Base-by-base conservation (phyloP, 352 stramenopile genomes). In the Globisporangium nunn region DNA sequence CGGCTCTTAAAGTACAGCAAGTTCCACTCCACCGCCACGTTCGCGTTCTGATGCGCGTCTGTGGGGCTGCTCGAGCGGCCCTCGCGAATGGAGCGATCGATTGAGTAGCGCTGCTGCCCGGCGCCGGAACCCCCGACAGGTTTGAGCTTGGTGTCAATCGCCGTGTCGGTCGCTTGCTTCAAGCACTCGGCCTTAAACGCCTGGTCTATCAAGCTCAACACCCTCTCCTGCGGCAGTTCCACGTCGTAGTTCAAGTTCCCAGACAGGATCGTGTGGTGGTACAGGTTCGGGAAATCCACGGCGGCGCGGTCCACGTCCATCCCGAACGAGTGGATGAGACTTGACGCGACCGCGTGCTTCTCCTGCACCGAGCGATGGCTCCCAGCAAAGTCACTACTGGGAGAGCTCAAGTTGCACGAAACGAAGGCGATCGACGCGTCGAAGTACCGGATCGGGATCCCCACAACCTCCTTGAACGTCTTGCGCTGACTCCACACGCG, bases 381-480 rank as follows among this genome's bases (percentile, higher is more conserved):
- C 28, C 77, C 28, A 11, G 54, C 7, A 8, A 55, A 58, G 41
- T 68, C 61, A 28, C 30, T 41, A 17, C 59, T 47, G 0, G 48
- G 39, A 2, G 59, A 39, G 28, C 73, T 75, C 39, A 94, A 75
- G 54, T 88, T 87, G 57, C 78, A 91, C 51, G 81, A 89, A 0
- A 91, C 82, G 51, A 94, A 91, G 5, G 84, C 78, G n/a, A 94
- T 81, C 2, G 84, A 90, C 6, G 79, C 82, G 45, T 92, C 84
- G 50, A 92, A 94, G 50, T 92, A 91, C 11, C 81, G 73, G 35
- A 94, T 74, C 11, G 84, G 81, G 48, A 92, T 88, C 14, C 81
- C 84, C 5, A 88, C 81, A 11, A 92, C 79, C 23, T 91, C 73
- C 39, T 84, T 85, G 51, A 87, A 89, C 14, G 78, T 78, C 49